Evolutionary conservation across 2,329 filamentous ascomycete genomes (phyloP).

Genomic region (Botrytis fragariae): DNA sequence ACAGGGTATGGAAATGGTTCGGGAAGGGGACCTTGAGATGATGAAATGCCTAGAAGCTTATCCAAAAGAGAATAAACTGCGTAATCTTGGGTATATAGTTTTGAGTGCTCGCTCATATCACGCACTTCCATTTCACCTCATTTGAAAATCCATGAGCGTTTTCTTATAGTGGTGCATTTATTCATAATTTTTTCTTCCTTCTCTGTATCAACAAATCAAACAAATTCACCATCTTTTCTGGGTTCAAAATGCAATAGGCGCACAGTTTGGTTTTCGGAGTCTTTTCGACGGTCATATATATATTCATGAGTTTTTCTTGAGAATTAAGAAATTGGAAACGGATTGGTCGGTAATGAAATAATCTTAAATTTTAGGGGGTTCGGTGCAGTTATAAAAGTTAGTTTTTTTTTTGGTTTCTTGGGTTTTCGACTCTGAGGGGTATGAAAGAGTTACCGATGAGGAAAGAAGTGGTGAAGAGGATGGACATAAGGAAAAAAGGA

Average conservation of each 20-base stretch:
- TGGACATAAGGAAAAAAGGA: background rate
- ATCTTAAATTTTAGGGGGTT: background rate
- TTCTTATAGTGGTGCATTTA: background rate
- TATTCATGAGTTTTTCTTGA: background rate
- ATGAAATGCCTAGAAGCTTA: background rate
- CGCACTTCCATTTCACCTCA: background rate
- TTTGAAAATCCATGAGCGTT: too few relatives aligned
- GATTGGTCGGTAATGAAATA: background rate
- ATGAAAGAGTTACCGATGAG: too few relatives aligned
- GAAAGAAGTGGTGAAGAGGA: background rate
- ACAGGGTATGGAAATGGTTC: background rate
- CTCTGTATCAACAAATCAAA: background rate
- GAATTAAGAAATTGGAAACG: background rate
- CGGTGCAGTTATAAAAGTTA: background rate
- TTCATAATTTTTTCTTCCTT: background rate
- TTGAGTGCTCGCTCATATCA: background rate
- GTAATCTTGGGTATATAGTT: background rate
- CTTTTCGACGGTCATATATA: background rate
- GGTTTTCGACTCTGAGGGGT: too few relatives aligned
- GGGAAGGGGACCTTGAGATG: background rate
- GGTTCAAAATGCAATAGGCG: too few relatives aligned
- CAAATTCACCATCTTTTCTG: background rate
- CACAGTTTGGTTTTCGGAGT: background rate
- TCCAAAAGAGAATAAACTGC: background rate
- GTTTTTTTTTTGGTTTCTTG: too few relatives aligned